A percentile compares a stretch with the other conserved stretches of the same genome.
Conservation (phyloP, 2,329 filamentous ascomycete species). For the Xylariales sp. region DNA sequence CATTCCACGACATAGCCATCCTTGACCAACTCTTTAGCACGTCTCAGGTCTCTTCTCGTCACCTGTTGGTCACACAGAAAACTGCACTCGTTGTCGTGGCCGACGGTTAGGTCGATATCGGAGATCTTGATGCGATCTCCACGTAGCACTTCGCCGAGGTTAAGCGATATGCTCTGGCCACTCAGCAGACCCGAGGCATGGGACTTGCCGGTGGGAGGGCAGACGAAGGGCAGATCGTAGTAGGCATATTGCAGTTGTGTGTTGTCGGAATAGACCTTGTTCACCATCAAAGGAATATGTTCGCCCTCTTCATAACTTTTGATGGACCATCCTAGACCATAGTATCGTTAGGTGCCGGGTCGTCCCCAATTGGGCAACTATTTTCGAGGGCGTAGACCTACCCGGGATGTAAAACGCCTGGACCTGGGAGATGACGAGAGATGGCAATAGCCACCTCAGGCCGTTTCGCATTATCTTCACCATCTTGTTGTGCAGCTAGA, state of each 20-base stretch:
- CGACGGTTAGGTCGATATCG: conserved; percentile 84
- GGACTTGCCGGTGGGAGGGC: conserved; percentile 77
- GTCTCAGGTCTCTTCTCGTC: conserved; percentile 71
- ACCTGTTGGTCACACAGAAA: conserved; percentile 78
- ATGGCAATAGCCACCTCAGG: conserved; percentile 60
- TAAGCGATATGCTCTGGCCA: conserved; percentile 82
- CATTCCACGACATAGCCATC: conserved; percentile 90
- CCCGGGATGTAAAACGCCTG: conserved; percentile 88
- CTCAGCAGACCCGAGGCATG: conserved; percentile 76
- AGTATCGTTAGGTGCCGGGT: conserved; percentile 36
- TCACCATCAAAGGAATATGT: conserved; percentile 84
- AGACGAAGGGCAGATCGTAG: conserved; percentile 88
- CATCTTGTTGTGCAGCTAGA: conserved; percentile 40
- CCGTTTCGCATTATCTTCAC: conserved; percentile 40
- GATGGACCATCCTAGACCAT: conserved; percentile 76
- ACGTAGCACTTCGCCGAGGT: conserved; percentile 86
- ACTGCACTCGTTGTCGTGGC: conserved; percentile 77
- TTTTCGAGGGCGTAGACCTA: conserved; percentile 53
- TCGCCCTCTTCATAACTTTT: conserved; percentile 82
- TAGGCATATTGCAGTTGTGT: conserved; percentile 94
- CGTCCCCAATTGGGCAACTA: conserved; percentile 18
- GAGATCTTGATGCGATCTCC: conserved; percentile 88
- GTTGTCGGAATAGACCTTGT: conserved; percentile 91
- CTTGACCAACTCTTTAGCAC: conserved; percentile 77
- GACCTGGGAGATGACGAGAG: conserved; percentile 59